Percentiles rank a stretch among this genome's conserved stretches.
These are phyloP conservation scores for Pythium brachiatum DNA, from an alignment of 352 stramenopile genomes.

Conservation along the genomic window DNA sequence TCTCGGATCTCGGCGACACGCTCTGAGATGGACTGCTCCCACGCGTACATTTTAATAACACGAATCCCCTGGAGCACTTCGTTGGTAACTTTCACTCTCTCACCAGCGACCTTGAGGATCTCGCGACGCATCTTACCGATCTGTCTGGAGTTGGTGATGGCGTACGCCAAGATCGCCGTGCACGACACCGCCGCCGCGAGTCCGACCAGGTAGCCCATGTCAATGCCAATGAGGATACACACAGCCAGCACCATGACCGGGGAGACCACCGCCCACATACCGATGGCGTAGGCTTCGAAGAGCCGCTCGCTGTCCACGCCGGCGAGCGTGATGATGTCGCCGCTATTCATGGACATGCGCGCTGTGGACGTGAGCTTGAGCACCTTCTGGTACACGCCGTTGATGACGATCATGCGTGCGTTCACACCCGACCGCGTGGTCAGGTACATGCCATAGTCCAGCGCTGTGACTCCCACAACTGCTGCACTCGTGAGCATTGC, in stretches of 20 bases:
- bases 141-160: constrained; percentile 23
- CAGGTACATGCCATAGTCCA: constrained; percentile 49
- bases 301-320: constrained; percentile 47
- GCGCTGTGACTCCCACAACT: constrained; percentile 25
- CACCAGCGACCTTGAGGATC: constrained; percentile 37
- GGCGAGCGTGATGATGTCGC: constrained; percentile 51
- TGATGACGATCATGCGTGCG: constrained; percentile 40
- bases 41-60: constrained; percentile 79
- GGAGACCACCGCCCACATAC: constrained; percentile 41
- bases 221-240: constrained; percentile 41
- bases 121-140: constrained; percentile 32
- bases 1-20: constrained; percentile 25
- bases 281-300: constrained; percentile 38
- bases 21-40: constrained; percentile 31
- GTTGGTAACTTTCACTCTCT: constrained; percentile 84
- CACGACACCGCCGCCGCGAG: constrained; percentile 11
- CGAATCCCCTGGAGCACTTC: constrained; percentile 83
- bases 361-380: constrained; percentile 42
- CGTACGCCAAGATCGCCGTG: constrained; percentile 19
- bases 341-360: constrained; percentile 38
- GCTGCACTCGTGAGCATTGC: constrained; percentile 4
- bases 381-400: constrained; percentile 49
- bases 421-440: constrained; percentile 40
- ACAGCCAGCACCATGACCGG: constrained; percentile 41
- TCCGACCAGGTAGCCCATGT: constrained; percentile 29